phyloP scores from a whole-genome alignment of 257 asterid species.

The Asclepias syriaca region DNA sequence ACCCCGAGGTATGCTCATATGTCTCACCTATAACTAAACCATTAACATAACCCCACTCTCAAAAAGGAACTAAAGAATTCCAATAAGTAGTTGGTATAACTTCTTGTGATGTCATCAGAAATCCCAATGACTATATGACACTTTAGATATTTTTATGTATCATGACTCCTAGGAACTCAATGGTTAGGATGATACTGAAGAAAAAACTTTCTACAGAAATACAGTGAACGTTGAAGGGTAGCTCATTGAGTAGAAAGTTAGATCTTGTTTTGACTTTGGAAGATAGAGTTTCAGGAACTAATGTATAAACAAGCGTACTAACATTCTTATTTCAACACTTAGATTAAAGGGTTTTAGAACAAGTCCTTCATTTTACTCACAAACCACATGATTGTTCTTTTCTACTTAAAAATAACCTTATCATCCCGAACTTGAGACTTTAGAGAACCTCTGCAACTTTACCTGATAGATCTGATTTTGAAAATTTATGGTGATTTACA shows the following conservation, averaged over 20 bases:
- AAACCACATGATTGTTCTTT: neutral
- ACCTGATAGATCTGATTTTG: neutral
- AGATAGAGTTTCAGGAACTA: neutral
- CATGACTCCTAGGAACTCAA: neutral
- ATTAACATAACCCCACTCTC: neutral
- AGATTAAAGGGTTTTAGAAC: neutral
- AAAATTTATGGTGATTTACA: neutral
- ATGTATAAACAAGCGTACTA: neutral
- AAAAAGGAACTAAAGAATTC: neutral
- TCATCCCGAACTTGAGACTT: neutral
- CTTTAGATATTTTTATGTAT: neutral
- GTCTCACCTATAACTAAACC: neutral
- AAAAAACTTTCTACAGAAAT: neutral
- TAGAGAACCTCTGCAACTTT: neutral
- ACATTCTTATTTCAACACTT: neutral
- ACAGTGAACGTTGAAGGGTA: neutral
- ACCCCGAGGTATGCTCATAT: slow-evolving; percentile 66
- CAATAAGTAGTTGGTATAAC: neutral
- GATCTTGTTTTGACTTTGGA: neutral
- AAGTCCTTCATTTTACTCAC: neutral
- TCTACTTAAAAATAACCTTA: neutral
- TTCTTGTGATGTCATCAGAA: neutral
- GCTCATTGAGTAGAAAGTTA: neutral
- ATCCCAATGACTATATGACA: neutral
- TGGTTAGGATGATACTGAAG: neutral